phyloP scores from a whole-genome alignment of 2,329 filamentous ascomycete genomes.

The Phialophora expanda region DNA sequence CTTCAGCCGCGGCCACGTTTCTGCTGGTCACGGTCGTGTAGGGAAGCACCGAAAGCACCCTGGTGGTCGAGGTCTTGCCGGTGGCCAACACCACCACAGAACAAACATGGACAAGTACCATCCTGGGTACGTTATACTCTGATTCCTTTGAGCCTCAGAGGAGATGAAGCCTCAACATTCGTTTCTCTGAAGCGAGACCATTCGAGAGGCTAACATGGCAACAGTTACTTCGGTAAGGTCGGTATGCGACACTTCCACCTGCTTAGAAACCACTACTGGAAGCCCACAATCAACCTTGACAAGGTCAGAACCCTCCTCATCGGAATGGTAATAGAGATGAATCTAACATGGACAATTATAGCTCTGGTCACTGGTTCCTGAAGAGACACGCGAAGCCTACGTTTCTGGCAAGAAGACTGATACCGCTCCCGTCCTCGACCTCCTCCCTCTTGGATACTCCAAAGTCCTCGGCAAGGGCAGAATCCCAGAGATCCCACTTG shows the following conservation, averaged over 20 bases:
- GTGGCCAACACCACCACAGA: slow-evolving; percentile 98
- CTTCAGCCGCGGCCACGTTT: slow-evolving; percentile 90
- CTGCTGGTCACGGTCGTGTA: slow-evolving; percentile 95
- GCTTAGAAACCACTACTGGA: slow-evolving; percentile 95
- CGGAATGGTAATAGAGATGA: slow-evolving; percentile 6
- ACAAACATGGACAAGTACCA: slow-evolving; percentile 95
- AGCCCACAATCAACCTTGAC: slow-evolving; percentile 97
- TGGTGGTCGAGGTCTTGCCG: slow-evolving; percentile 83
- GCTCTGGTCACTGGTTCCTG: slow-evolving; percentile 95
- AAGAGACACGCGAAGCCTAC: slow-evolving; percentile 93
- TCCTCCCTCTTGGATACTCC: slow-evolving; percentile 94
- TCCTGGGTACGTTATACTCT: slow-evolving; percentile 91
- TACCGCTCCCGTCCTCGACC: slow-evolving; percentile 96
- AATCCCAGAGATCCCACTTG: slow-evolving; percentile 87
- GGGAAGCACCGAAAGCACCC: slow-evolving; percentile 97
- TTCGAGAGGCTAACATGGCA: slow-evolving; percentile 19
- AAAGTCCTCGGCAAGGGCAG: slow-evolving; percentile 99
- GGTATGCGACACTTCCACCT: slow-evolving; percentile 98
- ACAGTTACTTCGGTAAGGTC: slow-evolving; percentile 72
- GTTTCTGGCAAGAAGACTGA: slow-evolving; percentile 78
- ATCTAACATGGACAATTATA: slow-evolving; percentile 47
- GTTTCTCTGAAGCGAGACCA: too few species aligned
- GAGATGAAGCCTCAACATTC: not conserved
- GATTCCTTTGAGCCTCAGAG: not conserved
- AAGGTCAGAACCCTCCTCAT: slow-evolving; percentile 70